A percentile compares a stretch with the other conserved stretches of the same genome.
phyloP scores from a whole-genome alignment of 2,329 filamentous ascomycete genomes.

The Dothistroma pini region DNA sequence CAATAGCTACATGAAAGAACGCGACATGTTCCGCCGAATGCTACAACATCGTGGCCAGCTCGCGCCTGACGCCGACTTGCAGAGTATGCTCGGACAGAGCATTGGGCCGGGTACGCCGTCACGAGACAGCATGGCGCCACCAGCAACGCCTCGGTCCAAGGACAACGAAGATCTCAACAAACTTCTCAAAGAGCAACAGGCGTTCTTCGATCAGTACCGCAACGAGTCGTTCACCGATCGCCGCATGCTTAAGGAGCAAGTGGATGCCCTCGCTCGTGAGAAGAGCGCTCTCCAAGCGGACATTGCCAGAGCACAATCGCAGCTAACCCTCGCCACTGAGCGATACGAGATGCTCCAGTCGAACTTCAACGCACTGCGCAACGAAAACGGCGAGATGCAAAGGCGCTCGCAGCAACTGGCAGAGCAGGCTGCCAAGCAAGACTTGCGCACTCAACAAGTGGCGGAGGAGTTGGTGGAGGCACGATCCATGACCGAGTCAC shows the following conservation, averaged over 20 bases:
- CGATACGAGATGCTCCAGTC: constrained; percentile 85
- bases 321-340: constrained; percentile 75
- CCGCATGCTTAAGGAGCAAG: constrained; percentile 77
- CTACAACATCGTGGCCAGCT: constrained; percentile 69
- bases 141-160: constrained; percentile 50
- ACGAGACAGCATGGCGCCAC: constrained; percentile 37
- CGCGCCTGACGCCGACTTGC: constrained; percentile 58
- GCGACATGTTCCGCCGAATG: constrained; percentile 96
- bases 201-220: constrained; percentile 84
- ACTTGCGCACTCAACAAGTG: constrained; percentile 83
- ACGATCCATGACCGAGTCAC: constrained; percentile 74
- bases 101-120: constrained; percentile 49
- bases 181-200: constrained; percentile 80
- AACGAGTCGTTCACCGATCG: constrained; percentile 80
- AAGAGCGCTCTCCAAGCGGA: constrained; percentile 80
- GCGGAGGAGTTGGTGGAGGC: constrained; percentile 90
- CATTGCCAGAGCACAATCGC: constrained; percentile 72
- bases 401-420: constrained; percentile 73
- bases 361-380: constrained; percentile 79
- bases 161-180: constrained; percentile 69
- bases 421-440: constrained; percentile 83
- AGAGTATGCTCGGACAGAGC: constrained; percentile 68
- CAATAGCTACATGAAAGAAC: constrained; percentile 90
- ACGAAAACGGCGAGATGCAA: constrained; percentile 80
- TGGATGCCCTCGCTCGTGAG: constrained; percentile 74